These are phyloP conservation scores for Capsicum pubescens DNA, from an alignment of 257 asterid species.

Conservation along the genomic window DNA sequence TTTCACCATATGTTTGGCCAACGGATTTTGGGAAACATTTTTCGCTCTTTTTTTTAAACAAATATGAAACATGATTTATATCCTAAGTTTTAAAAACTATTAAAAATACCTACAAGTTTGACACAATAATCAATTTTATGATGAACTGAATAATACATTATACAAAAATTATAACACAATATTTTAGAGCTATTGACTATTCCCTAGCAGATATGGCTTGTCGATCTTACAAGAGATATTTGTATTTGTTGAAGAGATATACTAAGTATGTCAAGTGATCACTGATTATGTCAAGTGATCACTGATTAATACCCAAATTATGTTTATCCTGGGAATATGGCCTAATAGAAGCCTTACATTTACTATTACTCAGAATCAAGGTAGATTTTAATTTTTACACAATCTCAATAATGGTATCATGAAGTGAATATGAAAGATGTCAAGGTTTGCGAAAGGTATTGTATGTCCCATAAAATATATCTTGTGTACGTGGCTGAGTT, in stretches of 20 bases:
- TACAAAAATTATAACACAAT: no score
- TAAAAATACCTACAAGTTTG: no score
- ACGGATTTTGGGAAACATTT: no score
- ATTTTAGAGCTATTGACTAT: no score
- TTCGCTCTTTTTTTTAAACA: no score
- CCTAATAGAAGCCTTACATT: not conserved
- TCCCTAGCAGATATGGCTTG: not conserved
- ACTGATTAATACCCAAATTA: conserved; percentile 20
- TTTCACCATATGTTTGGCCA: no score
- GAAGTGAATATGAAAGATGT: conserved; percentile 97
- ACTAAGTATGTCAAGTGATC: not conserved
- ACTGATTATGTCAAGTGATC: not conserved
- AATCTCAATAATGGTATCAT: conserved; percentile 80
- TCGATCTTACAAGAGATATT: conserved; percentile 14
- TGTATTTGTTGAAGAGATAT: not conserved
- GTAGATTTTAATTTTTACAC: conserved; percentile 65
- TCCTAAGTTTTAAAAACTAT: no score
- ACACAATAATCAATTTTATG: no score
- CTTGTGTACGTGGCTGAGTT: conserved; percentile 88
- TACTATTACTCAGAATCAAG: no score
- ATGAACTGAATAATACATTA: no score
- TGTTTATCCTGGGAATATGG: conserved; percentile 14
- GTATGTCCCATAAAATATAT: conserved; percentile 93
- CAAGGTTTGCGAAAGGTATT: conserved; percentile 97
- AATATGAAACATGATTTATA: no score